phyloP scores from a whole-genome alignment of 805 yeast genomes.

The Yamadazyma ubonensis region DNA sequence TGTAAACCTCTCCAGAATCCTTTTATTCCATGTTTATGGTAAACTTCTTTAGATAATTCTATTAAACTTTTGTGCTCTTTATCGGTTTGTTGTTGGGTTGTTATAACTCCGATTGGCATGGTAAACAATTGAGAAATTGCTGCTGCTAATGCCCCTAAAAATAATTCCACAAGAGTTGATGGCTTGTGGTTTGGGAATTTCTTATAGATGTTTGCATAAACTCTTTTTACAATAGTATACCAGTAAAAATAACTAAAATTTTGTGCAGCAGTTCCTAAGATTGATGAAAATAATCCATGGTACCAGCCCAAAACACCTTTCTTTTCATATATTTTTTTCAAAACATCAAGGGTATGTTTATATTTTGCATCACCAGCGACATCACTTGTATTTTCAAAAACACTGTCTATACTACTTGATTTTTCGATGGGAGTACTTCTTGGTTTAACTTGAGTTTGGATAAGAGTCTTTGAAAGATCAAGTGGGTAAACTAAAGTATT shows the following conservation, averaged over 20 bases:
- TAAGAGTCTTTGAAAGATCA: conserved; percentile 72
- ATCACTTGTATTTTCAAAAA: conserved; percentile 17
- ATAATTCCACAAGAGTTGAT: conserved; percentile 65
- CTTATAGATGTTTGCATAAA: conserved; percentile 44
- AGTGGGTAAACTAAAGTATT: conserved; percentile 78
- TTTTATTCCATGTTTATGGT: conserved; percentile 59
- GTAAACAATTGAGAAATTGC: conserved; percentile 78
- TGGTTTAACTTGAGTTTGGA: conserved; percentile 63
- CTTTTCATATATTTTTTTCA: conserved; percentile 52
- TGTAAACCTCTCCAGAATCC: conserved; percentile 86
- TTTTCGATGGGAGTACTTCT: conserved; percentile 13
- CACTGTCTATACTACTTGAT: conserved; percentile 15
- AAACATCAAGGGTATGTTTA: conserved; percentile 60
- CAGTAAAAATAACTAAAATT: conserved; percentile 85
- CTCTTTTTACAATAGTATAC: conserved; percentile 70
- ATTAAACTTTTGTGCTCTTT: conserved; percentile 32
- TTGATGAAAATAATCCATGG: conserved; percentile 65
- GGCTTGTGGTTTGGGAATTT: conserved; percentile 38
- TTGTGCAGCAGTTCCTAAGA: conserved; percentile 71
- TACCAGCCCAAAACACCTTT: conserved; percentile 71
- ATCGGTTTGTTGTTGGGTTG: conserved; percentile 60
- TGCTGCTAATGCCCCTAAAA: conserved; percentile 78
- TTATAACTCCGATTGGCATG: conserved; percentile 74
- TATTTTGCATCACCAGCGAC: conserved; percentile 38
- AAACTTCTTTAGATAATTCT: conserved; percentile 46